A percentile compares a stretch with the other conserved stretches of the same genome.
These are phyloP conservation scores for Psilocybe cubensis DNA, from an alignment of 768 basidiomycete genomes.

Conservation along the genomic window DNA sequence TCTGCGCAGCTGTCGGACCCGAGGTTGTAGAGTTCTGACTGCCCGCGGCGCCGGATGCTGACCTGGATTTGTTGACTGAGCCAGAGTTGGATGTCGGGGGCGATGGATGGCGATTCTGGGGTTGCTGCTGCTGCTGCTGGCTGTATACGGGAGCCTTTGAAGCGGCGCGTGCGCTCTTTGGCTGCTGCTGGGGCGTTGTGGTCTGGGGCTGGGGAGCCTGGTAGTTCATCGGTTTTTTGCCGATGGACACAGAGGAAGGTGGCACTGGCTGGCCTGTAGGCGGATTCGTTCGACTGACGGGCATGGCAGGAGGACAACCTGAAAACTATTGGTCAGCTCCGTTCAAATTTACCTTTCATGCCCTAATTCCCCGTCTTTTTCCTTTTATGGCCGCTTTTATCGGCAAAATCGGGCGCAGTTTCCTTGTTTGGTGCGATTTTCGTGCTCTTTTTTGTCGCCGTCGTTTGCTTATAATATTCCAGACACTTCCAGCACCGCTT, in stretches of 20 bases:
- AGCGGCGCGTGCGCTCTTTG: conserved; percentile 50
- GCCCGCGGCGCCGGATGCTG: conserved; percentile 13
- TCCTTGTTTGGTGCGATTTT: neutral
- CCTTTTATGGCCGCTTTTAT: neutral
- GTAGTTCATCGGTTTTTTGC: conserved; percentile 93
- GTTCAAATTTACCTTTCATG: conserved; percentile 26
- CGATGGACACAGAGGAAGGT: conserved; percentile 84
- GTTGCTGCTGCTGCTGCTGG: conserved; percentile 33
- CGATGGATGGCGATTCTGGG: conserved; percentile 47
- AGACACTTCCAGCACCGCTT: too few relatives aligned
- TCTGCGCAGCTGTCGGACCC: conserved; percentile 29
- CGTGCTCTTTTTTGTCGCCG: neutral
- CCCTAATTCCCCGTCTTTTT: neutral
- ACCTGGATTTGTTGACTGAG: conserved; percentile 31
- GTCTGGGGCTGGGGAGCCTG: conserved; percentile 24
- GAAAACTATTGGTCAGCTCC: conserved; percentile 41
- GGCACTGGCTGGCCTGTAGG: conserved; percentile 40
- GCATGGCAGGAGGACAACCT: conserved; percentile 40
- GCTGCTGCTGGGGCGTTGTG: conserved; percentile 36
- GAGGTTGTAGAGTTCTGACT: conserved; percentile 38
- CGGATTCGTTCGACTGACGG: conserved; percentile 37
- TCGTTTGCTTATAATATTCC: too few relatives aligned
- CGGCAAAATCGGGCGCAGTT: neutral
- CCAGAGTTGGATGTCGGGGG: conserved; percentile 50
- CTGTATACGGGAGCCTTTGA: conserved; percentile 51